Percentiles rank a stretch among this genome's conserved stretches.
phyloP scores from a whole-genome alignment of 257 asterid species.

The Leonotis leonurus region DNA sequence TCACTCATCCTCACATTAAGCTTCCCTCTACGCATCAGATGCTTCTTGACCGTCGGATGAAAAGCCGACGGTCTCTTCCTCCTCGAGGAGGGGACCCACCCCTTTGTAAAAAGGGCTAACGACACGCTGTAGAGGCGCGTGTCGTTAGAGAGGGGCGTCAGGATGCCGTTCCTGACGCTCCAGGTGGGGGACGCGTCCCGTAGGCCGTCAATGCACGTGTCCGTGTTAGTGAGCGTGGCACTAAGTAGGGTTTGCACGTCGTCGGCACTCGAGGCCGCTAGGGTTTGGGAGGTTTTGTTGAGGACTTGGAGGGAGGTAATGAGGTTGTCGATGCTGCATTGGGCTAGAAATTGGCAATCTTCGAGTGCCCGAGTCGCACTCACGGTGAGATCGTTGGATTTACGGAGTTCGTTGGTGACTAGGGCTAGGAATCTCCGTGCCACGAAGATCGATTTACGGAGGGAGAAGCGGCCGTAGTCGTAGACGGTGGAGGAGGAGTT shows the following conservation, averaged over 20 bases:
- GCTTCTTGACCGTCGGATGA: not conserved
- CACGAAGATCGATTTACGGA: slow-evolving; percentile 40
- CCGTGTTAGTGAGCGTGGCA: slow-evolving; percentile 57
- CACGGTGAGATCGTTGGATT: slow-evolving; percentile 28
- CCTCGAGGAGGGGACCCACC: slow-evolving; percentile 51
- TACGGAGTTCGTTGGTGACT: slow-evolving; percentile 29
- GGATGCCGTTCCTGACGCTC: slow-evolving; percentile 43
- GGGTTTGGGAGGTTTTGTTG: slow-evolving; percentile 25
- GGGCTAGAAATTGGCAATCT: slow-evolving; percentile 57
- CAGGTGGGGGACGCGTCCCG: slow-evolving; percentile 46
- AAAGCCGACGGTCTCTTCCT: not conserved
- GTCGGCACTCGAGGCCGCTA: slow-evolving; percentile 39
- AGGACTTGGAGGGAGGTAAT: slow-evolving; percentile 17
- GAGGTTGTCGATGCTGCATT: slow-evolving; percentile 49
- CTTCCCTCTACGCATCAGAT: not conserved
- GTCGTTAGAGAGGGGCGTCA: slow-evolving; percentile 44
- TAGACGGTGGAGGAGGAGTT: slow-evolving; percentile 48
- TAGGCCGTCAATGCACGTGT: slow-evolving; percentile 66
- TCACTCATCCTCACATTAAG: slow-evolving; percentile 28
- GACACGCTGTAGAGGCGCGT: slow-evolving; percentile 62
- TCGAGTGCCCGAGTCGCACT: slow-evolving; percentile 53
- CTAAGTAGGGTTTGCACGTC: slow-evolving; percentile 60
- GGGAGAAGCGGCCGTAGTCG: slow-evolving; percentile 51
- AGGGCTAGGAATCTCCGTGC: slow-evolving; percentile 43
- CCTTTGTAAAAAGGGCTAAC: slow-evolving; percentile 48